These are phyloP conservation scores for Calocybe gambosa DNA, from an alignment of 1,284 basidiomycete species.

Conservation along the genomic window DNA sequence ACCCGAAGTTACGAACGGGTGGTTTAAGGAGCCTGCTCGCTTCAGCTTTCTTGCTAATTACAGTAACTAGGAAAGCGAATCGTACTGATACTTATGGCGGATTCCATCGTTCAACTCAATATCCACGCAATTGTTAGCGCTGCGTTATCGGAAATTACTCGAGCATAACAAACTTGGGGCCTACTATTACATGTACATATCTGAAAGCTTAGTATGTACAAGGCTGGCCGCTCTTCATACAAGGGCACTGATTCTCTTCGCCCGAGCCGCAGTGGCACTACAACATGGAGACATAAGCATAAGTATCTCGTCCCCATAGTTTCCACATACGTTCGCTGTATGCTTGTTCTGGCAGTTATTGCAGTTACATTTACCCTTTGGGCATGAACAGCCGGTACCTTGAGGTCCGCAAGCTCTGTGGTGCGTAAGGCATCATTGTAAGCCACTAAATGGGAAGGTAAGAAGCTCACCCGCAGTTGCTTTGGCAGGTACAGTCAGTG, in stretches of 20 bases:
- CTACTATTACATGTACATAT: too few relatives aligned
- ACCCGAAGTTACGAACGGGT: too few relatives aligned
- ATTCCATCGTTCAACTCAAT: too few relatives aligned
- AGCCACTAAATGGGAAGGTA: too few relatives aligned
- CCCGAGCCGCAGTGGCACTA: conserved; percentile 25
- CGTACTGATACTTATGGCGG: too few relatives aligned
- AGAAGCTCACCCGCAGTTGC: conserved; percentile 28
- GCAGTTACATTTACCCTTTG: conserved; percentile 30
- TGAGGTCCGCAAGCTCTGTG: conserved; percentile 27
- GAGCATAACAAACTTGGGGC: too few relatives aligned
- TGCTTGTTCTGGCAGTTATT: conserved; percentile 31
- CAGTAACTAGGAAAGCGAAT: too few relatives aligned
- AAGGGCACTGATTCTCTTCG: conserved; percentile 24
- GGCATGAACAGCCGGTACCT: conserved; percentile 30
- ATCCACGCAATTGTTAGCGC: too few relatives aligned
- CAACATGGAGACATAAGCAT: not conserved
- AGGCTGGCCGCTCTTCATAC: conserved; percentile 19
- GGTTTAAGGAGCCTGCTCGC: too few relatives aligned
- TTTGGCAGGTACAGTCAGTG: conserved; percentile 27
- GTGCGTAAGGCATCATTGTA: too few relatives aligned
- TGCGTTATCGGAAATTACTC: too few relatives aligned
- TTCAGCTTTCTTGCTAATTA: too few relatives aligned
- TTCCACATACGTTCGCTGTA: conserved; percentile 23
- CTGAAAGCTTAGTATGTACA: conserved; percentile 17
- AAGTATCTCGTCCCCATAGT: not conserved